Base-by-base conservation (phyloP, 331 rosid species). In the Arachis monticola region DNA sequence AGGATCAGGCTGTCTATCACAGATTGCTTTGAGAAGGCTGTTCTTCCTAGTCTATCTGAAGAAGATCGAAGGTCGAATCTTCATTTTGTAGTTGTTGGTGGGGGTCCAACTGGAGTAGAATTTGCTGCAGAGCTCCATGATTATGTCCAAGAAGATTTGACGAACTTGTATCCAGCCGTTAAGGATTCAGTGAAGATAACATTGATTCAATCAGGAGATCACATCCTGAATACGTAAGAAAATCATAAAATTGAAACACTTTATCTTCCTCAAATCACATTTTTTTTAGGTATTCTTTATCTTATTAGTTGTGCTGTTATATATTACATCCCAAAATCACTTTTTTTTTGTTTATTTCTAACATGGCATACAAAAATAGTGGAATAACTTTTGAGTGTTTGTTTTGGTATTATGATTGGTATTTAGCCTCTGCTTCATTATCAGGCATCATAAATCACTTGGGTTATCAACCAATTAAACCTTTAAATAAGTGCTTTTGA, bases 111-210 rank as follows among this genome's bases (percentile, higher is more conserved):
- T 64, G 99, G 99, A 60, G 86, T 94, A 70, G 99, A 94, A 81
- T 94, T 94, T 84, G 97, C 99, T 69, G 97, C 99, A 27, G 99
- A 94, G 91, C 87, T 94, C 73, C 97, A 94, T 78, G 99, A 94
- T 84, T 90, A 60, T 83, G 62, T 94, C 60, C 81, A 78, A 51
- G 99, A 92, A 72, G 99, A 94, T 86, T 81, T 94, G 68, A 77
- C 74, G 71, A 87, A 90, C 31, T 67, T 94, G 69, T 94, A 92
- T 74, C 97, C 97, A 5, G 14, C 83, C 4, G 93, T 85, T 40
- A 86, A 88, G 79, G 92, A 92, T 82, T 77, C 81, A 42, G 93
- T 94, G 86, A 92, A 87, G 80, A 94, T 94, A 83, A 79, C 96
- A 8, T 50, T 94, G 71, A 88, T 94, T 83, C 99, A 94, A 78